These are phyloP conservation scores for Botrytis medusae DNA, from an alignment of 2,329 filamentous ascomycete species.

Conservation along the genomic window DNA sequence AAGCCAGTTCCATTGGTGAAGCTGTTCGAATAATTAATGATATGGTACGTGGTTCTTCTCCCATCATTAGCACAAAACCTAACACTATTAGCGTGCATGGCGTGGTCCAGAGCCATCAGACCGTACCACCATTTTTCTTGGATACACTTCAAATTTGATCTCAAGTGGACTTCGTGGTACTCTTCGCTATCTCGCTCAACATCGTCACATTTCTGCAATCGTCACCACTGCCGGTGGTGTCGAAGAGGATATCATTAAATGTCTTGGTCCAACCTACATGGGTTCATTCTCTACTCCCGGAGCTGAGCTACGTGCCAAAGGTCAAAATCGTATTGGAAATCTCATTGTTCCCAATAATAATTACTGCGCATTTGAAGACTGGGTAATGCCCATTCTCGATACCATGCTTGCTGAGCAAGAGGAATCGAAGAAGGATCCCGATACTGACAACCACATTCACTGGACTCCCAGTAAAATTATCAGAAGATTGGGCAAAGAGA, in stretches of 20 bases:
- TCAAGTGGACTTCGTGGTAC: conserved; percentile 92
- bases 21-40: conserved; percentile 90
- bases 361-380: conserved; percentile 97
- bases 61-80: not conserved
- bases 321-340: conserved; percentile 94
- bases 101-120: conserved; percentile 74
- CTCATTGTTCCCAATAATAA: conserved; percentile 95
- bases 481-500: conserved; percentile 84
- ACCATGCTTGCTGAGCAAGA: conserved; percentile 93
- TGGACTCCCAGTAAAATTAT: conserved; percentile 97
- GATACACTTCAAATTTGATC: conserved; percentile 96
- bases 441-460: conserved; percentile 54
- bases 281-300: conserved; percentile 79
- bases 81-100: conserved; percentile 65
- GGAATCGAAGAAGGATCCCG: conserved; percentile 62
- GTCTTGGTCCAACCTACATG: conserved; percentile 89
- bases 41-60: conserved; percentile 62
- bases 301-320: conserved; percentile 74
- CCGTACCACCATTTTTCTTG: conserved; percentile 90
- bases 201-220: conserved; percentile 87
- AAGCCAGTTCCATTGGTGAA: conserved; percentile 77
- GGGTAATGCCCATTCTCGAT: conserved; percentile 94
- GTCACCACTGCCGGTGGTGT: conserved; percentile 95
- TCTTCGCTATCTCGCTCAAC: conserved; percentile 87
- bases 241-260: conserved; percentile 99